Conservation (phyloP, 2,329 filamentous ascomycete genomes). For the Emmonsiellopsis sp. region DNA sequence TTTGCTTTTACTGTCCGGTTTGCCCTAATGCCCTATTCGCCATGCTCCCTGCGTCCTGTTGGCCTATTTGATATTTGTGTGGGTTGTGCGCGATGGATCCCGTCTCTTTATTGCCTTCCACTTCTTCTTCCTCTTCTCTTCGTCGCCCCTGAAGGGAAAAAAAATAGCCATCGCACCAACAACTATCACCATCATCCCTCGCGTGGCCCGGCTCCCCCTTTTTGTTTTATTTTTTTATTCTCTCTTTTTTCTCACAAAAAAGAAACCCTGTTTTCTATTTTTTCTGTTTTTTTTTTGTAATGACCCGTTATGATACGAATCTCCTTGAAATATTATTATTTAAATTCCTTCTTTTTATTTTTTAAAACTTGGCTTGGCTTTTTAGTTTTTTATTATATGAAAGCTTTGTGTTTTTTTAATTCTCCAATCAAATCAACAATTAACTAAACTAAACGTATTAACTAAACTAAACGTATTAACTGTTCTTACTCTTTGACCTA, state of each 20-base stretch:
- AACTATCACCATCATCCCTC: neutral
- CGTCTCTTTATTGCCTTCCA: neutral
- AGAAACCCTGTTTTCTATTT: neutral
- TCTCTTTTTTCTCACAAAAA: neutral
- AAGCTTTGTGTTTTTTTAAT: no score
- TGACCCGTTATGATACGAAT: constrained; percentile 18
- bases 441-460: no score
- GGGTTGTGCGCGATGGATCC: neutral
- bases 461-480: no score
- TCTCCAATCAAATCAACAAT: no score
- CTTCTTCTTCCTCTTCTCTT: neutral
- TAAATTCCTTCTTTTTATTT: constrained; percentile 2
- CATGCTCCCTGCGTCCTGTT: neutral
- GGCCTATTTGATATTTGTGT: neutral
- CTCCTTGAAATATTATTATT: constrained; percentile 9
- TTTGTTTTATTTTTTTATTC: neutral
- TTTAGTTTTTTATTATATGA: no score
- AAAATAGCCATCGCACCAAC: neutral
- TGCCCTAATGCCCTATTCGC: neutral
- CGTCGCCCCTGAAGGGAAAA: neutral
- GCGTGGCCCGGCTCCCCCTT: neutral
- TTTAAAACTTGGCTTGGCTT: no score
- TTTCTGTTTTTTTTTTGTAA: constrained; percentile 9
- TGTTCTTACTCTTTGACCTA: no score
- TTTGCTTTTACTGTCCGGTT: neutral